Base-by-base conservation (phyloP, 2,329 filamentous ascomycete genomes). In the Aspergillus eucalypticola region DNA sequence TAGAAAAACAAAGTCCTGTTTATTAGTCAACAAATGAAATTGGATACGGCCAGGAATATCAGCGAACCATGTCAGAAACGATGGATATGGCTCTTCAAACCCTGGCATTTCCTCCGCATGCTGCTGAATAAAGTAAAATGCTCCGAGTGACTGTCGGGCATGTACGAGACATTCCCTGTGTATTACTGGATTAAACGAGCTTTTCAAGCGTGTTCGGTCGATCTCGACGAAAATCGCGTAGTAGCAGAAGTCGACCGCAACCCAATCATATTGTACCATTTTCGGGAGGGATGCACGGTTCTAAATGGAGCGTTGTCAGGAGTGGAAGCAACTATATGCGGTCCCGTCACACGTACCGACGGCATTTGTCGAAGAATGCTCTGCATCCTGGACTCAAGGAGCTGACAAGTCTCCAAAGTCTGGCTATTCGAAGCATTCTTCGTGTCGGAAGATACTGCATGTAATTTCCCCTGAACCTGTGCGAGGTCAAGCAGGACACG, bases 141-240 rank as follows among this genome's bases (percentile, higher is more conserved):
- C 60, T 38, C 44, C 19, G 10, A 66, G 52, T 19, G 59, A 60
- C 39, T 59, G 41, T 60, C 64, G 19, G 58, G 68, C 68, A 52
- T 64, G 66, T 2, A 62, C 52, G 2, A 71, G 48, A 44, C 69
- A 71, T 60, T 69, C 66, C 10, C 44, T 60, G 42, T 70, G 68
- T 3, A 66, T 62, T 23, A 64, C 27, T 2, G 67, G 67, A 13
- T 61, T 67, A 32, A 65, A 65, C 1, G 58, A 49, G 41, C 54
- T 61, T 48, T 59, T 64, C n/a, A 71, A 44, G 1, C 65, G 64
- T 5, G 69, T 68, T 29, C 69, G 66, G 17, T 67, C 62, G 38
- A 71, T 62, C n/a, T 71, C 69, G 4, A 69, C 67, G 6, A 67
- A 58, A 32, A 71, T 70, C 1, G 69, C 64, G 42, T 66, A 68